Conservation (phyloP, 2,329 filamentous ascomycete species). For the Immersiporthe knoxdaviesiana region DNA sequence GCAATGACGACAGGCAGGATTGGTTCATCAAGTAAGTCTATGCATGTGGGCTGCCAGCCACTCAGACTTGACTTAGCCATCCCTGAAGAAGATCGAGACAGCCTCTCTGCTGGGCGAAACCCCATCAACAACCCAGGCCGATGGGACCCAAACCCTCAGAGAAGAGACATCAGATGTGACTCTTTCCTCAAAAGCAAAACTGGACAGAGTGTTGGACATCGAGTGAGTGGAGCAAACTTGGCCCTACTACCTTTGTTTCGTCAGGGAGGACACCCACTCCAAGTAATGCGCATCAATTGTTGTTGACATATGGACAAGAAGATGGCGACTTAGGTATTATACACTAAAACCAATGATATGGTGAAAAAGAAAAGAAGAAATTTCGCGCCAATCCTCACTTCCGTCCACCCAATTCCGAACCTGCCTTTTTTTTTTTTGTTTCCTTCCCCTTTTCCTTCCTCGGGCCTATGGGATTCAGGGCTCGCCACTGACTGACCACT, state of each 20-base stretch:
- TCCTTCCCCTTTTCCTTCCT: too few species aligned
- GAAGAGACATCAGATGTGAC: not conserved
- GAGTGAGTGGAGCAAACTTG: not conserved
- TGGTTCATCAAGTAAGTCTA: not conserved
- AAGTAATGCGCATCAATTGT: not conserved
- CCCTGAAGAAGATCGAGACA: not conserved
- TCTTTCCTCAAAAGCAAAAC: not conserved
- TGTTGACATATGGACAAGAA: not conserved
- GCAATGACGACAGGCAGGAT: not conserved
- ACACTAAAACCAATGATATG: not conserved
- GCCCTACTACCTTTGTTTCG: not conserved
- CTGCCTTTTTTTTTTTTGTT: not conserved
- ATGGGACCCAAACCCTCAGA: not conserved
- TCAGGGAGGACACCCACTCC: not conserved
- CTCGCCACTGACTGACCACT: slow-evolving; percentile 7
- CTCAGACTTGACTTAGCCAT: not conserved
- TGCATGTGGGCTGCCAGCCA: not conserved
- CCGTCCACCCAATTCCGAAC: not conserved
- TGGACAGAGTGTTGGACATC: not conserved
- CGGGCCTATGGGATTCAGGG: not conserved
- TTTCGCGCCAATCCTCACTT: not conserved
- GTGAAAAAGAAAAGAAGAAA: not conserved
- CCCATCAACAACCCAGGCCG: not conserved
- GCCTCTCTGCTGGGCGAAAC: not conserved
- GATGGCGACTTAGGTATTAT: not conserved